Evolutionary conservation across 2,329 filamentous ascomycete species (phyloP), one percentile per base, ranked within the genome.

Genomic region (Alternaria rosae): DNA sequence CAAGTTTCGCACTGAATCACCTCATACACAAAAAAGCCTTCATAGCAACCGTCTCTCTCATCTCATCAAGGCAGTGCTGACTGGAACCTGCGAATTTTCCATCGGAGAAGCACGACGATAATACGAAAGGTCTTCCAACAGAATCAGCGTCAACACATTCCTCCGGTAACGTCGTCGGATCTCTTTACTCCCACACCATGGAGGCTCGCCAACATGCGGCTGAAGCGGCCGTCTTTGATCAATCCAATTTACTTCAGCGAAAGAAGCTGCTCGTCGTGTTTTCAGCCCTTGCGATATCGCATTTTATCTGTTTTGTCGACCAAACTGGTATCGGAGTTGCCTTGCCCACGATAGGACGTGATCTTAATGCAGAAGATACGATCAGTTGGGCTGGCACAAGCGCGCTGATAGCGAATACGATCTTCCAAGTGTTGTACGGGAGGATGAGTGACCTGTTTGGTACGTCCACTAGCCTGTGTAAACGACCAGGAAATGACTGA

Each of bases 391-490:
- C 84, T 2, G 85, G 84, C 7, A 86, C 84, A 0, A 82, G 84
- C 9, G 82, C 82, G 4, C 74, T 88, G 45, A 84, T 88, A 47
- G 85, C 85, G 28, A 86, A 85, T 61, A 89, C 88, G 0, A 85
- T 86, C 32, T 90, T 90, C 65, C 88, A 88, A 65, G 86, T 89
- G 61, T 81, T 91, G 0, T 90, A 90, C 71, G 88, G 88, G 20
- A 83, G 87, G 3, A 69, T 89, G 4, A 88, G 87, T 0, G 87
- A 89, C 73, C 85, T 89, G 1, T 84, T 89, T 53, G 87, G 87
- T 61, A 58, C 42, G 48, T 48, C 5, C 8, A 15, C n/a, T 10
- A 20, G 13, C 9, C 25, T 12, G 13, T n/a, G 28, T 12, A 15
- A 8, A 42, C 17, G 25, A 15, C 7, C 9, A 25, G 7, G 11